Percentiles rank a stretch among this genome's conserved stretches.
Conservation (phyloP, 202 grass and related monocot genomes). For the Zizania palustris region DNA sequence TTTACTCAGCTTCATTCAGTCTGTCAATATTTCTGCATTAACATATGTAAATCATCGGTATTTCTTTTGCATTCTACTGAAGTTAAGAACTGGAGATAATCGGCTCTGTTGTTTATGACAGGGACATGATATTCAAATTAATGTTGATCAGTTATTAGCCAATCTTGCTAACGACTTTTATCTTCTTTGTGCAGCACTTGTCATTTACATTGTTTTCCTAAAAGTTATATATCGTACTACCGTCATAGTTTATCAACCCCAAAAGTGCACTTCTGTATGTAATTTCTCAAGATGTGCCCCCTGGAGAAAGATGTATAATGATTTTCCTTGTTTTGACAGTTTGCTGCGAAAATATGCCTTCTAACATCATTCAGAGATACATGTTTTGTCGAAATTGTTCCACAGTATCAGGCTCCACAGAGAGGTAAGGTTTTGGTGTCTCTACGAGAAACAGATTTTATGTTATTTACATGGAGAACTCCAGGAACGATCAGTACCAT, state of each 20-base stretch:
- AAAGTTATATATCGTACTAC: neutral
- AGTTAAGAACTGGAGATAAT: neutral
- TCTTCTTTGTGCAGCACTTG: neutral
- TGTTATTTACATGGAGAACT: conserved; percentile 2
- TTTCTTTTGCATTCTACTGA: neutral
- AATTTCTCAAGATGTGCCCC: conserved; percentile 6
- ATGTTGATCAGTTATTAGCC: neutral
- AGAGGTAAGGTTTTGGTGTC: conserved; percentile 62
- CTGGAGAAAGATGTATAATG: conserved; percentile 18
- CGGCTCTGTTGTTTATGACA: neutral
- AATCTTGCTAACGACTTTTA: neutral
- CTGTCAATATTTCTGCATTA: neutral
- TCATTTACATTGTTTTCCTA: conserved; percentile 17
- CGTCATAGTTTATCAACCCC: neutral
- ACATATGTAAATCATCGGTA: neutral
- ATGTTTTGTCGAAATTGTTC: conserved; percentile 93
- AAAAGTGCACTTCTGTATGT: neutral
- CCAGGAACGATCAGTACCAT: neutral
- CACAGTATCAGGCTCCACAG: conserved; percentile 81
- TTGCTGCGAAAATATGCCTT: conserved; percentile 95
- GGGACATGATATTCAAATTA: neutral
- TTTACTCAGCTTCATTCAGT: neutral
- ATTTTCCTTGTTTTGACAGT: conserved; percentile 63
- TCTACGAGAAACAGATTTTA: neutral
- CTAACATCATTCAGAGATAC: conserved; percentile 99